phyloP scores from a whole-genome alignment of 129 eudicot species.

The Lactuca sativa region DNA sequence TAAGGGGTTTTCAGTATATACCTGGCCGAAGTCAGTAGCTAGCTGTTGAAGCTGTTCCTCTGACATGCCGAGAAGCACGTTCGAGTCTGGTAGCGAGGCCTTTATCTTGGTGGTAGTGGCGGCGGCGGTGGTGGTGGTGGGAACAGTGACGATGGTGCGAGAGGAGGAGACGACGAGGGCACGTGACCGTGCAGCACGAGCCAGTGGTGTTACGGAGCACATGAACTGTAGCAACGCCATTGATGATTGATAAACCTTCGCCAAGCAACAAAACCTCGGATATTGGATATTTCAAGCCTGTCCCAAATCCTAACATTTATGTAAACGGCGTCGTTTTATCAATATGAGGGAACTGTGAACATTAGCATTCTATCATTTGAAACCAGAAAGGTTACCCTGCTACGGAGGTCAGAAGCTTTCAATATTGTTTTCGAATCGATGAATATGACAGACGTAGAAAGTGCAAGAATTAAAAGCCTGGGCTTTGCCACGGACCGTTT shows the following conservation, averaged over 20 bases:
- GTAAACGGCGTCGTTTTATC: conserved; percentile 8
- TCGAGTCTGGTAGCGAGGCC: conserved; percentile 32
- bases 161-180: conserved; percentile 42
- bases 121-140: conserved; percentile 18
- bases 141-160: conserved; percentile 31
- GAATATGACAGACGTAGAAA: too few relatives aligned
- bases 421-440: too few relatives aligned
- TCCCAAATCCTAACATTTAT: not conserved
- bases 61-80: conserved; percentile 94
- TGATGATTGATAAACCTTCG: conserved; percentile 24
- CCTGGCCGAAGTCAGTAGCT: conserved; percentile 82
- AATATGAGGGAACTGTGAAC: too few relatives aligned
- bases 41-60: conserved; percentile 87
- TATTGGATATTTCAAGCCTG: conserved; percentile 17
- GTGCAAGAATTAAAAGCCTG: too few relatives aligned
- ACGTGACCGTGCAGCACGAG: conserved; percentile 65
- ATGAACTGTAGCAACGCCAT: conserved; percentile 64
- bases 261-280: conserved; percentile 23
- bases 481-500: too few relatives aligned
- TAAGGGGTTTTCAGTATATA: not conserved
- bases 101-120: conserved; percentile 24
- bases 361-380: too few relatives aligned
- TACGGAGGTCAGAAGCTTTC: too few relatives aligned
- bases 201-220: conserved; percentile 52
- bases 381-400: too few relatives aligned